Conservation (phyloP, 495 filamentous ascomycete genomes). For the Xylaria scruposa region DNA sequence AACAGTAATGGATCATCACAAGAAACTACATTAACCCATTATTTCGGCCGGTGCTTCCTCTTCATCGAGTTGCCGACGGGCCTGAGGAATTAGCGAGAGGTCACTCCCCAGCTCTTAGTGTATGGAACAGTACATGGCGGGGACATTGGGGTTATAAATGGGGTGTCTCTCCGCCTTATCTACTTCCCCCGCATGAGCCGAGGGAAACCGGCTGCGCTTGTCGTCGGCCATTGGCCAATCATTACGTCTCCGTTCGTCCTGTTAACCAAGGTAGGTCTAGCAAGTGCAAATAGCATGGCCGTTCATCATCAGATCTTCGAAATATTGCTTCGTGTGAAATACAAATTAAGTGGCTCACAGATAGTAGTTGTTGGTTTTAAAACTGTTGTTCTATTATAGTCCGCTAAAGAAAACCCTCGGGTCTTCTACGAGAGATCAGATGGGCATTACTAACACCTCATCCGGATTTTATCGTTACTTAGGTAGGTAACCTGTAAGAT, state of each 20-base stretch:
- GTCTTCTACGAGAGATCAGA: not conserved
- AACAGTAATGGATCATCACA: not conserved
- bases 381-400: not conserved
- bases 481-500: not conserved
- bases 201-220: slow-evolving; percentile 35
- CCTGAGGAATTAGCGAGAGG: slow-evolving; percentile 9
- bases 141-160: not conserved
- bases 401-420: not conserved
- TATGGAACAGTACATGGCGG: slow-evolving; percentile 8
- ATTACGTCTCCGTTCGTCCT: slow-evolving; percentile 27
- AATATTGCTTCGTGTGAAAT: not conserved
- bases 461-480: too few species aligned
- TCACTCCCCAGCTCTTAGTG: not conserved
- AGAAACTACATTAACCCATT: not conserved
- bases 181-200: slow-evolving; percentile 41
- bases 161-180: slow-evolving; percentile 5
- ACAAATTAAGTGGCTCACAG: not conserved
- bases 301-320: not conserved
- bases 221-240: slow-evolving; percentile 25
- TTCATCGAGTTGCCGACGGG: slow-evolving; percentile 15
- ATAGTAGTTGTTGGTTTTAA: not conserved
- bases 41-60: slow-evolving; percentile 19
- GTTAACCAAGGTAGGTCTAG: slow-evolving; percentile 10
- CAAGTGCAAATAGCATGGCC: not conserved
- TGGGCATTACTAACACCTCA: not conserved